These are phyloP conservation scores for Rasamsonia emersonii DNA, from an alignment of 2,329 filamentous ascomycete genomes.

Conservation along the genomic window DNA sequence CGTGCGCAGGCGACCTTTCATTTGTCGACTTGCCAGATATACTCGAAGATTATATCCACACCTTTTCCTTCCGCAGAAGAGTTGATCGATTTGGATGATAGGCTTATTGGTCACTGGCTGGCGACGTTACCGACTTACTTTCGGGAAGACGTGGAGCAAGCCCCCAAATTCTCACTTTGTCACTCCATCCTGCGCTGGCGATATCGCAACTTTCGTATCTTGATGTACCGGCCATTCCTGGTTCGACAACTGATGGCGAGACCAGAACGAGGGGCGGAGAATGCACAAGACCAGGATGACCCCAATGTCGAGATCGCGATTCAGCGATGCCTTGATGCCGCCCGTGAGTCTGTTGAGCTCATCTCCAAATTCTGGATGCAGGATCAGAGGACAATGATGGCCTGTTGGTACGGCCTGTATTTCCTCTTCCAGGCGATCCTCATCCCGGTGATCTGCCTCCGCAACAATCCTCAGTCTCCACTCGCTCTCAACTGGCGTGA, in stretches of 20 bases:
- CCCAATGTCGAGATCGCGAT: slow-evolving; percentile 13
- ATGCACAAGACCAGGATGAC: slow-evolving; percentile 4
- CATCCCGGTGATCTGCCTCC: slow-evolving; percentile 34
- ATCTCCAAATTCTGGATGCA: slow-evolving; percentile 28
- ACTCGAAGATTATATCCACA: slow-evolving; percentile 36
- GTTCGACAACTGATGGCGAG: slow-evolving; percentile 28
- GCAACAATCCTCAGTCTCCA: slow-evolving; percentile 29
- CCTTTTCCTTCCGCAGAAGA: slow-evolving; percentile 33
- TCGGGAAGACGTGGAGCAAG: slow-evolving; percentile 22
- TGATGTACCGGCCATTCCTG: slow-evolving; percentile 35
- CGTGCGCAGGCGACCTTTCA: slow-evolving; percentile 35
- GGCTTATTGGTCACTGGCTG: slow-evolving; percentile 35
- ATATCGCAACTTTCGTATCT: slow-evolving; percentile 34
- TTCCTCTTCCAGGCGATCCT: slow-evolving; percentile 40
- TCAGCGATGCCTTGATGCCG: slow-evolving; percentile 20
- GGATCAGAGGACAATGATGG: slow-evolving; percentile 31
- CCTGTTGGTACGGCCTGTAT: slow-evolving; percentile 18
- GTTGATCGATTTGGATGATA: slow-evolving; percentile 27
- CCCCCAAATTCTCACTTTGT: slow-evolving; percentile 28
- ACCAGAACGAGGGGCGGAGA: slow-evolving; percentile 16
- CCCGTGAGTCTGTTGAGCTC: slow-evolving; percentile 20
- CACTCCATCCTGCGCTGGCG: slow-evolving; percentile 33
- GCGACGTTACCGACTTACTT: slow-evolving; percentile 32
- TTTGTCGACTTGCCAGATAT: slow-evolving; percentile 33
- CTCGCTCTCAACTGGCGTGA: slow-evolving; percentile 27